Conservation (phyloP, 805 yeast species). For the Limtongia smithiae region DNA sequence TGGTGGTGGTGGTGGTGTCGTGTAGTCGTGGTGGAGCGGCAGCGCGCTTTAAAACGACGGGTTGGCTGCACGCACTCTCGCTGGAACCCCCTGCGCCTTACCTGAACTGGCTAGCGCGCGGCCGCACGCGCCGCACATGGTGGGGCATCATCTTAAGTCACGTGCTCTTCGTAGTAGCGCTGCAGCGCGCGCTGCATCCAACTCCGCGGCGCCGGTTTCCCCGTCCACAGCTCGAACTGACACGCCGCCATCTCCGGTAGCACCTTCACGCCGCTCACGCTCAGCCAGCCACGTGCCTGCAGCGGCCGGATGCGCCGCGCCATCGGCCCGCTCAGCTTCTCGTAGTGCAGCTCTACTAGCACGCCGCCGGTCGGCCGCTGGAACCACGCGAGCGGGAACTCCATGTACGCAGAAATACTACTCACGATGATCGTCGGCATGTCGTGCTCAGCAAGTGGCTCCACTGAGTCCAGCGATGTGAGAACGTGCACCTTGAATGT, state of each 20-base stretch:
- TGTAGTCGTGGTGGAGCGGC: too few relatives aligned
- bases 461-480: neutral
- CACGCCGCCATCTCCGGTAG: conserved; percentile 16
- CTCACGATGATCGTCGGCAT: conserved; percentile 18
- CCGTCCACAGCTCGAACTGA: conserved; percentile 15
- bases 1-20: neutral
- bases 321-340: conserved; percentile 5
- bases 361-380: conserved; percentile 11
- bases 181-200: conserved; percentile 7
- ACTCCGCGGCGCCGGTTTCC: conserved; percentile 15
- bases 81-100: too few relatives aligned
- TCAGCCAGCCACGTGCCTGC: conserved; percentile 13
- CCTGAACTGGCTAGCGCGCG: too few relatives aligned
- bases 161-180: conserved; percentile 11
- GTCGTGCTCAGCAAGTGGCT: neutral
- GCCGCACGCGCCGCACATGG: too few relatives aligned
- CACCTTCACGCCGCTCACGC: conserved; percentile 10
- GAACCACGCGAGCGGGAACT: conserved; percentile 13
- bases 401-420: conserved; percentile 6
- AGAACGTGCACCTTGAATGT: conserved; percentile 58
- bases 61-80: too few relatives aligned
- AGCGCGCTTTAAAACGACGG: too few relatives aligned
- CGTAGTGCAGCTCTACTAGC: conserved; percentile 13
- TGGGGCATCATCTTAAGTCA: too few relatives aligned
- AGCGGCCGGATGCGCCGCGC: neutral